A percentile compares a stretch with the other conserved stretches of the same genome.
Evolutionary conservation across 345 rosid species (phyloP).

Genomic region (Pistacia vera): DNA sequence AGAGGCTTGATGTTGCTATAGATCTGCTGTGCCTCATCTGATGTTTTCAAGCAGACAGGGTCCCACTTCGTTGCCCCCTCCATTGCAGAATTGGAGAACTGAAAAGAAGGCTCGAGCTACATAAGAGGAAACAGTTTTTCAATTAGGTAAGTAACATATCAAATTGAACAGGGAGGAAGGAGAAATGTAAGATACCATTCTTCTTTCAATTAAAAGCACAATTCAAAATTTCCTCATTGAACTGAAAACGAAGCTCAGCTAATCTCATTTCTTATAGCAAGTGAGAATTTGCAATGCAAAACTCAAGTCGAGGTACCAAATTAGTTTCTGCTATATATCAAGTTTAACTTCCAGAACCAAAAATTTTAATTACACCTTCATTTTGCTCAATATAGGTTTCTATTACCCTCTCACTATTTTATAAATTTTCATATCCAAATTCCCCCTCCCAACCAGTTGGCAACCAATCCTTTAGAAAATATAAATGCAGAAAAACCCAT

Average conservation of each 20-base stretch:
- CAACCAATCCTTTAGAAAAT: neutral
- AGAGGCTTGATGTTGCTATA: conserved; percentile 43
- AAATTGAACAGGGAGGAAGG: neutral
- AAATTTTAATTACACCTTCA: neutral
- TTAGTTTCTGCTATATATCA: neutral
- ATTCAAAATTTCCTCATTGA: neutral
- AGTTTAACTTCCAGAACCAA: neutral
- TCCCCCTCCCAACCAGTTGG: neutral
- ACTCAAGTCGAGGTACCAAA: neutral
- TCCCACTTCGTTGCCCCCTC: conserved; percentile 92
- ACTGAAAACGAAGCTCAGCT: neutral
- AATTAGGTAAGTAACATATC: conserved; percentile 12
- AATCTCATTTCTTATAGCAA: neutral
- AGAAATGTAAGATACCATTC: neutral
- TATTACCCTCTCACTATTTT: neutral
- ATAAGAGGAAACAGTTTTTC: conserved; percentile 19
- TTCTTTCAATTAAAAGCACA: neutral
- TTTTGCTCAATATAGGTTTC: neutral
- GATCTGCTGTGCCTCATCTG: conserved; percentile 50
- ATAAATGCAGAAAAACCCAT: neutral
- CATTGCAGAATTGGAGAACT: conserved; percentile 62
- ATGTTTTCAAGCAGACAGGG: conserved; percentile 50
- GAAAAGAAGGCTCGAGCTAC: conserved; percentile 60
- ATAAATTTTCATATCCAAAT: neutral
- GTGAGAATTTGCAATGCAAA: neutral